Base-by-base conservation (phyloP, 2,329 filamentous ascomycete genomes). In the Ophiocordyceps polyrhachis-furcata region DNA sequence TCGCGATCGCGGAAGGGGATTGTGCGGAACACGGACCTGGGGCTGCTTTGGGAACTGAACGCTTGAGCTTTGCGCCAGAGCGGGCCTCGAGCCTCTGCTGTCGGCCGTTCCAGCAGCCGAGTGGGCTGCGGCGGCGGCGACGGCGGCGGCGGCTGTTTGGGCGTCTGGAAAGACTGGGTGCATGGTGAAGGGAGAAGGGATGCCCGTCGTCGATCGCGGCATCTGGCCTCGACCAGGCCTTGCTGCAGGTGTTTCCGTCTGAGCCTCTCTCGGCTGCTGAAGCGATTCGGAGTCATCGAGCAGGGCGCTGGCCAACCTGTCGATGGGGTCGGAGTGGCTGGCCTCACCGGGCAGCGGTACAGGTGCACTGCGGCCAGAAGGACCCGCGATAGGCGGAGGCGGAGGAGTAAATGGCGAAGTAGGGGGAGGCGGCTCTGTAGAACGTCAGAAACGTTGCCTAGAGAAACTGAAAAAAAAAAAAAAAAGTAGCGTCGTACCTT, bases 281-380 rank as follows among this genome's bases (percentile, higher is more conserved):
- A n/a, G 28, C 14, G 46, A 23, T 23, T 5, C 28, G 14, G 53
- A 54, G 43, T 56, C 52, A 9, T 57, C 56, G 4, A 59, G 44
- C 2, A 58, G 44, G 28, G 53, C 53, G 28, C 57, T 60, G n/a
- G 56, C 58, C 44, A 59, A 53, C 43, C 53, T 51, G 7, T 57
- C 54, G 19, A 56, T 49, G 41, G 44, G 49, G 25, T 42, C 42
- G 25, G 47, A 43, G 14, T 43, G 47, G n/a, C 32, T 14, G 35
- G 31, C 20, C 35, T 48, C n/a, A 44, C 44, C 44, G 41, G 13
- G 28, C 25, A 32, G 47, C 44, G 35, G 25, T 28, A 7, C 47
- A 44, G 48, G 25, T 7, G 25, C 25, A 11, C 49, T 44, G 28
- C 43, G 47, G n/a, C 44, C 28, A 21, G 25, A 23, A 21, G 49